phyloP scores from a whole-genome alignment of 1,139 yeast species.

The Geotrichum australiense region DNA sequence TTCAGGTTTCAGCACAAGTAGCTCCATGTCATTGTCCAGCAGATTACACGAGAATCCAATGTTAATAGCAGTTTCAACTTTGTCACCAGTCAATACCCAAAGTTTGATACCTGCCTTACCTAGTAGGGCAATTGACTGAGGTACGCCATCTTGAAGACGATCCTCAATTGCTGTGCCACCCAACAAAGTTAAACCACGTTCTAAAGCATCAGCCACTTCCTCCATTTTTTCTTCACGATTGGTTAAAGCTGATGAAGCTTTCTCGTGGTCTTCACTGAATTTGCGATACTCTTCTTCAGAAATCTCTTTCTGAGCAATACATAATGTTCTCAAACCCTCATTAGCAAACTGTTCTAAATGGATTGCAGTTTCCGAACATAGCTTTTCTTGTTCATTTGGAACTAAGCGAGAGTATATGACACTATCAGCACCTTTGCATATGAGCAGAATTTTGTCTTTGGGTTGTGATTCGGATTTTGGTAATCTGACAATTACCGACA shows the following conservation, averaged over 20 bases:
- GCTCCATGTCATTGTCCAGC: conserved; percentile 75
- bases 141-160: conserved; percentile 88
- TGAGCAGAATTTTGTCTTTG: conserved; percentile 71
- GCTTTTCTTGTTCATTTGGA: conserved; percentile 19
- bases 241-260: conserved; percentile 63
- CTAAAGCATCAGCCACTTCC: conserved; percentile 68
- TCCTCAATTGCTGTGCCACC: conserved; percentile 98
- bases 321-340: conserved; percentile 90
- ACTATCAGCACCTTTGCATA: conserved; percentile 97
- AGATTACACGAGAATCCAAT: conserved; percentile 93
- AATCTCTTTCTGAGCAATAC: conserved; percentile 77
- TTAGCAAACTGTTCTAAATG: conserved; percentile 86
- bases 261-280: conserved; percentile 65
- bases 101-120: conserved; percentile 86
- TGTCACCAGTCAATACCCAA: conserved; percentile 96
- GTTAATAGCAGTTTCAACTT: conserved; percentile 93
- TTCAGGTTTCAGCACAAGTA: conserved; percentile 55
- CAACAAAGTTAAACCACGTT: conserved; percentile 56
- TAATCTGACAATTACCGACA: conserved; percentile 90
- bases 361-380: conserved; percentile 47
- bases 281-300: conserved; percentile 50
- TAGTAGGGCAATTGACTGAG: conserved; percentile 76
- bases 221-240: conserved; percentile 75
- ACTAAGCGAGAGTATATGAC: conserved; percentile 77
- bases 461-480: conserved; percentile 58